A percentile compares a stretch with the other conserved stretches of the same genome.
Conservation (phyloP, 2,329 filamentous ascomycete genomes). For the Myrmaecium sp. region DNA sequence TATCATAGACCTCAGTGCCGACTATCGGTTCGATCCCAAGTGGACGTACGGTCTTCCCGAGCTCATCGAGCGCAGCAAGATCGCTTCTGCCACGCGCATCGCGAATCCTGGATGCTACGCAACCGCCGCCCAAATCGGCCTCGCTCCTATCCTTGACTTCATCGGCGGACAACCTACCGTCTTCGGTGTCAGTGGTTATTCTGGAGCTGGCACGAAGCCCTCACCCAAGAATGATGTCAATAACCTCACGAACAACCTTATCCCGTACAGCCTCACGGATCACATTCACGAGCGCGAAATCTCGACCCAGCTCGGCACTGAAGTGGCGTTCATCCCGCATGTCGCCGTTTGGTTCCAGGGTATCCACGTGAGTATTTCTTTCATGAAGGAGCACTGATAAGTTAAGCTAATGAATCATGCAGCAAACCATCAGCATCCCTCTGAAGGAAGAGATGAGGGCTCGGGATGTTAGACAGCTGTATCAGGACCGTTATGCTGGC, state of each 20-base stretch:
- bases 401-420: constrained; percentile 3
- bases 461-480: constrained; percentile 82
- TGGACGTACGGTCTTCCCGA: constrained; percentile 92
- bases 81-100: constrained; percentile 66
- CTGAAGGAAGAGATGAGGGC: constrained; percentile 74
- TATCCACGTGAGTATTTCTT: constrained; percentile 43
- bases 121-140: constrained; percentile 78
- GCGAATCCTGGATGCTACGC: constrained; percentile 92
- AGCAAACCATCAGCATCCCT: constrained; percentile 78
- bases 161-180: constrained; percentile 64
- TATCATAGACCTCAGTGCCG: constrained; percentile 87
- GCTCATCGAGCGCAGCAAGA: constrained; percentile 57
- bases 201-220: constrained; percentile 86
- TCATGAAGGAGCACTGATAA: neutral
- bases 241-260: constrained; percentile 68
- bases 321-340: constrained; percentile 79
- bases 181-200: constrained; percentile 89
- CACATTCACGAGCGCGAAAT: constrained; percentile 95
- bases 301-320: constrained; percentile 53
- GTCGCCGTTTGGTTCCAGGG: constrained; percentile 96
- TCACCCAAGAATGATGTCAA: constrained; percentile 84
- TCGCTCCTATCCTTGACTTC: constrained; percentile 64
- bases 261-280: constrained; percentile 80
- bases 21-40: constrained; percentile 72
- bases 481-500: constrained; percentile 89